Evolutionary conservation across 768 basidiomycete species (phyloP).

Genomic region (Hygrophorus russula): DNA sequence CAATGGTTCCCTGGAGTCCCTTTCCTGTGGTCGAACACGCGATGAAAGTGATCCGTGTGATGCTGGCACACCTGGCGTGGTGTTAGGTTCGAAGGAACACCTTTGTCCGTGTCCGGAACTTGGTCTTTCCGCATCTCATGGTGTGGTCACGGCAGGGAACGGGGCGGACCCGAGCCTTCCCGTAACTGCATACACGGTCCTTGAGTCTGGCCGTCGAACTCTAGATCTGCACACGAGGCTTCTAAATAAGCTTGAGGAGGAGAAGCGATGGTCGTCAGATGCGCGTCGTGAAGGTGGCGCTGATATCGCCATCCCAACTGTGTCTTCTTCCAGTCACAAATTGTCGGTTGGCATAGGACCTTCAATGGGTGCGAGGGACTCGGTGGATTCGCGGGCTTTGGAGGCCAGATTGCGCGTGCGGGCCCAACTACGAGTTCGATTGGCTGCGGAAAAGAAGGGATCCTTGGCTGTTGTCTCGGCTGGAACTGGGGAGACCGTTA

Average conservation of each 20-base stretch:
- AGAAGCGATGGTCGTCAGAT: slow-evolving; percentile 18
- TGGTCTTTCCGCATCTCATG: slow-evolving; percentile 5
- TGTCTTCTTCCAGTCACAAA: slow-evolving; percentile 8
- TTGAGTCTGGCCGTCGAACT: slow-evolving; percentile 6
- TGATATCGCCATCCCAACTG: not conserved
- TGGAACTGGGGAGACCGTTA: not conserved
- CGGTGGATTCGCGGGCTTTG: slow-evolving; percentile 13
- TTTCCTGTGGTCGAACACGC: too few species aligned
- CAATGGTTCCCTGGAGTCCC: too few species aligned
- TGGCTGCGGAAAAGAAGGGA: slow-evolving; percentile 31
- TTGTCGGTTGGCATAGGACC: slow-evolving; percentile 1
- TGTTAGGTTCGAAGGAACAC: too few species aligned
- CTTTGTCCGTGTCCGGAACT: too few species aligned
- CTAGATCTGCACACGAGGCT: slow-evolving; percentile 23
- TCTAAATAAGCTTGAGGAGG: slow-evolving; percentile 30
- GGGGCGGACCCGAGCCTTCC: too few species aligned
- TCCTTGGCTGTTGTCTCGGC: not conserved
- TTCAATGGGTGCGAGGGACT: too few species aligned
- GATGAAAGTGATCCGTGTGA: too few species aligned
- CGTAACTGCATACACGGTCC: too few species aligned
- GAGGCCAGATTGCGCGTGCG: slow-evolving; percentile 37
- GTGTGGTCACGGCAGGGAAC: slow-evolving; percentile 8
- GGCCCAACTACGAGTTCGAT: slow-evolving; percentile 35
- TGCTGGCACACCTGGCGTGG: too few species aligned
- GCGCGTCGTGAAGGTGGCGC: not conserved